Evolutionary conservation across 441 rosid species (phyloP), one percentile per base, ranked within the genome.

Genomic region (Eutrema salsugineum): DNA sequence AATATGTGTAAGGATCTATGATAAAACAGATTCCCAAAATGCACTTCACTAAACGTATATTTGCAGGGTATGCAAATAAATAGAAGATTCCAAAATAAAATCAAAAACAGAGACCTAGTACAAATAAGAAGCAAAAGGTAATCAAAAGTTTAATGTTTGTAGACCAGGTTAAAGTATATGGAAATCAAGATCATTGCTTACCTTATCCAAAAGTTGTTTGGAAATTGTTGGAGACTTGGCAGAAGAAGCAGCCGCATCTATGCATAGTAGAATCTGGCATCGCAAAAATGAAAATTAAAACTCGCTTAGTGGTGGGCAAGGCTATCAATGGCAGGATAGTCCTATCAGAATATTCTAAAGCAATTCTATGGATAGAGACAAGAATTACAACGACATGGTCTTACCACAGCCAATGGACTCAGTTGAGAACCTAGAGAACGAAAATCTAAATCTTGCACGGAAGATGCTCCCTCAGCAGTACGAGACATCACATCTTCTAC

Each of bases 241-340:
- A 76, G 94, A 91, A 77, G 97, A 85, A 64, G 93, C 86, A 80
- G 99, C 98, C 65, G 88, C 94, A 81, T 96, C 99, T 58, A 96
- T 87, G 78, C 96, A 96, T 33, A 96, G 91, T 85, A 93, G 91
- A 82, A 88, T 78, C 99, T 96, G 82, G 76, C 71, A 87, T 61
- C 70, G 83, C 42, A 77, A 9, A 56, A 58, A 63, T 44, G 62
- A 35, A 71, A 55, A 73, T 80, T 63, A 46, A 70, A 67, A 64
- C 62, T 63, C 66, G 44, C 38, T 49, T 64, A 32, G 50, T 43
- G 32, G 60, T 44, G 8, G 16, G 56, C 22, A 65, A 58, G 76
- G 46, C 50, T 50, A 36, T 14, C 57, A 48, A 24, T 65, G 32
- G 63, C 46, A 70, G 19, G 42, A 8, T 33, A 58, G 30, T 71